phyloP scores from a whole-genome alignment of 78 protist species.

The Thecamonas trahens region DNA sequence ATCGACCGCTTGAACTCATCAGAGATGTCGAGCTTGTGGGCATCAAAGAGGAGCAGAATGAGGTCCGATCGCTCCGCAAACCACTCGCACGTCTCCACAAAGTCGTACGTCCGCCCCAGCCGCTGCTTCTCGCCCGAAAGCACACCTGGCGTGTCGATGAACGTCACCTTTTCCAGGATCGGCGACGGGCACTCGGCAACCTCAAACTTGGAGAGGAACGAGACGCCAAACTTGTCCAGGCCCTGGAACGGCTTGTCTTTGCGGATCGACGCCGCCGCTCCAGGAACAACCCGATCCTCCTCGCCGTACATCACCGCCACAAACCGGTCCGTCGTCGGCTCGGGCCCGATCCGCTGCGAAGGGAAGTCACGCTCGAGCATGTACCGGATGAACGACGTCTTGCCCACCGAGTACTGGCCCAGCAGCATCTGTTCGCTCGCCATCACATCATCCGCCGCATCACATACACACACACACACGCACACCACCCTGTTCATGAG shows the following conservation, averaged over 20 bases:
- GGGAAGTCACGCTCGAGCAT: slow-evolving; percentile 17
- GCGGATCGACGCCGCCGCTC: slow-evolving; percentile 61
- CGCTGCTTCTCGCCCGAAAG: slow-evolving; percentile 75
- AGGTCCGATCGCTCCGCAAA: slow-evolving; percentile 82
- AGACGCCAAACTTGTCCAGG: slow-evolving; percentile 60
- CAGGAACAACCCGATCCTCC: slow-evolving; percentile 63
- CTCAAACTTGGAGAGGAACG: slow-evolving; percentile 37
- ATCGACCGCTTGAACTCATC: slow-evolving; percentile 67
- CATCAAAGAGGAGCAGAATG: slow-evolving; percentile 83
- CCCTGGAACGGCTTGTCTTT: slow-evolving; percentile 70
- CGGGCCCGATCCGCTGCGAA: slow-evolving; percentile 53
- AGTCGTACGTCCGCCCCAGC: slow-evolving; percentile 69
- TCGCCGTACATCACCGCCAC: slow-evolving; percentile 77
- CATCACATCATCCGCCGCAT: too few relatives aligned
- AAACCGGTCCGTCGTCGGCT: slow-evolving; percentile 89
- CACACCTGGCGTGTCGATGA: slow-evolving; percentile 89
- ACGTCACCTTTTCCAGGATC: slow-evolving; percentile 45
- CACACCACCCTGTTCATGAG: not conserved
- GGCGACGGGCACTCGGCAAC: slow-evolving; percentile 40
- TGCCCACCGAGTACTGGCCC: slow-evolving; percentile 67
- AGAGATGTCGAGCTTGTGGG: slow-evolving; percentile 84
- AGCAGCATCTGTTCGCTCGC: slow-evolving; percentile 12
- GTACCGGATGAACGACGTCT: slow-evolving; percentile 16
- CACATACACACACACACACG: not conserved
- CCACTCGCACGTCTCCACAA: slow-evolving; percentile 55